Base-by-base conservation (phyloP, 192 early-diverging fungal species). In the Lunasporangiospora selenospora region DNA sequence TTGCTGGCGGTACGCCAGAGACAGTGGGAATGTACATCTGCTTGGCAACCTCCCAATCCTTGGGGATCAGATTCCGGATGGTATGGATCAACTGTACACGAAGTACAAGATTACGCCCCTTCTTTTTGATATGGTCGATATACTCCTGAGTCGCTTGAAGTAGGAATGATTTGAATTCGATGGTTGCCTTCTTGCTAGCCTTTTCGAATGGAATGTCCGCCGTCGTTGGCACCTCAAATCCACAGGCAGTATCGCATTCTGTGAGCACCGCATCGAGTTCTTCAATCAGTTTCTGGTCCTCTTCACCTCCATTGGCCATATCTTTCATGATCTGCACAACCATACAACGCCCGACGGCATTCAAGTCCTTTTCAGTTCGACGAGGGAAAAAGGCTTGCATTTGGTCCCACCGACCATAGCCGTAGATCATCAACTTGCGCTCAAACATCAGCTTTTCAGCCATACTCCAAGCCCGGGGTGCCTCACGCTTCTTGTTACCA, bases 51-150 rank as follows among this genome's bases (percentile, higher is more conserved):
- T 84, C 80, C 80, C 80, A 87, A 34, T 87, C 78, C 9, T 54
- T 79, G 16, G 92, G 91, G 57, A 92, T 86, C 67, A 85, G 77
- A 43, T 90, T 80, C 1, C 90, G 87, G 48, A 95, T 88, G 7
- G 81, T 79, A 65, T 91, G 85, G 63, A 95, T 80, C 85, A 95
- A 80, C 55, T 89, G 85, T 15, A 95, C 79, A 34, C 93, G 79
- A 1, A 83, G 71, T 6, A 95, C 73, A 34, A 95, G 71, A 50
- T 92, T 93, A 36, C 83, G 75, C 10, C 83, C 81, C 51, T 76
- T 93, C 33, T 84, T 86, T 18, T 80, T 80, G 34, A 93, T 62
- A 70, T 91, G 88, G 16, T 95, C 90, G 26, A 80, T 69, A 51
- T 93, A 92, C 13, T 95, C 93, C 13, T 75, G 80, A n/a, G 85